Percentiles rank a stretch among this genome's conserved stretches.
Conservation (phyloP, 2,329 filamentous ascomycete genomes). For the Rhinocladiella similis region DNA sequence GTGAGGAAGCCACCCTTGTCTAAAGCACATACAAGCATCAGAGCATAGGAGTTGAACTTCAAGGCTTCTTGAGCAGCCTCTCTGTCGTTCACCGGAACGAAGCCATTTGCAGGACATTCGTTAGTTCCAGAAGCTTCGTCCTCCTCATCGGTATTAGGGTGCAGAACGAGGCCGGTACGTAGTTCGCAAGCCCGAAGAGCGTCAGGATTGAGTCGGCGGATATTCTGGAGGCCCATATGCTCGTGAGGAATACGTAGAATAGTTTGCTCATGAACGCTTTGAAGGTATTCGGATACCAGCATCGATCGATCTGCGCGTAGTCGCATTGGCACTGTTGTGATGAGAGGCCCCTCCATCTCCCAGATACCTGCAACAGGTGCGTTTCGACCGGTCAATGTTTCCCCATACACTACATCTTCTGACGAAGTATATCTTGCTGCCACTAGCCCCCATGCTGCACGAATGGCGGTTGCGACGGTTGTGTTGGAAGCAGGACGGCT, state of each 20-base stretch:
- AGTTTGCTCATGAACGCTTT: constrained; percentile 57
- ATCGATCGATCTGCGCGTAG: constrained; percentile 40
- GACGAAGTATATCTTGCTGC: constrained; percentile 48
- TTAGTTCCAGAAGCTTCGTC: background rate
- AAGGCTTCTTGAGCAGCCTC: constrained; percentile 29
- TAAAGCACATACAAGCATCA: constrained; percentile 66
- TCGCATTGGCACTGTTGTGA: constrained; percentile 45
- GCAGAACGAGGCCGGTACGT: constrained; percentile 34
- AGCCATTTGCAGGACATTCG: constrained; percentile 6
- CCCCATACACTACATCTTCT: constrained; percentile 51
- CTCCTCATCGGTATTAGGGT: constrained; percentile 4
- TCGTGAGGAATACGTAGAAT: constrained; percentile 63
- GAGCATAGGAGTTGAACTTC: constrained; percentile 56
- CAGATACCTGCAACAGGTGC: constrained; percentile 37
- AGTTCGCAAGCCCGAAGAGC: constrained; percentile 48
- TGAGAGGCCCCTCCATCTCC: constrained; percentile 42
- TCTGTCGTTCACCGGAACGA: background rate
- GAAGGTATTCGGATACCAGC: constrained; percentile 51
- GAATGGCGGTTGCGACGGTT: constrained; percentile 38
- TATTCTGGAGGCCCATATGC: constrained; percentile 56
- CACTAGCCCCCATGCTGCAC: constrained; percentile 49
- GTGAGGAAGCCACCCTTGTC: constrained; percentile 57
- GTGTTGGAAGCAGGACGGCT: constrained; percentile 15
- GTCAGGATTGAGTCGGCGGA: constrained; percentile 54
- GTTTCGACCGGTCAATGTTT: constrained; percentile 40